Evolutionary conservation across 495 filamentous ascomycete genomes (phyloP).

Genomic region (Pseudoneurospora amorphoporcata): DNA sequence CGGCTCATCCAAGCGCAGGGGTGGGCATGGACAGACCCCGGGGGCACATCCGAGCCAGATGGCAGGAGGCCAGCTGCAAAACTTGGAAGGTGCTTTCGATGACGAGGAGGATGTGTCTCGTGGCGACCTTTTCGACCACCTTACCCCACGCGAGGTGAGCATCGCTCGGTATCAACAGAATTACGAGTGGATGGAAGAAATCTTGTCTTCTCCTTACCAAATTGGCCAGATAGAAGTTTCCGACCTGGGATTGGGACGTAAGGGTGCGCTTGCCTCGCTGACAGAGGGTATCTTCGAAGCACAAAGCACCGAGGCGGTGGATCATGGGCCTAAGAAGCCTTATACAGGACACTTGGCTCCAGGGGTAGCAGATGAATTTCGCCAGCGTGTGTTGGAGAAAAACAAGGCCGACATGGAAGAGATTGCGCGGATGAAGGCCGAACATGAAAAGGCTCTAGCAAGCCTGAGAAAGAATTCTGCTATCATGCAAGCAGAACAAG

Average conservation of each 20-base stretch:
- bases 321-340: slow-evolving; percentile 33
- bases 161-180: slow-evolving; percentile 79
- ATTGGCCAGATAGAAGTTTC: slow-evolving; percentile 75
- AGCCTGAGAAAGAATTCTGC: slow-evolving; percentile 58
- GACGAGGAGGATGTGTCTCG: slow-evolving; percentile 81
- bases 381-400: slow-evolving; percentile 56
- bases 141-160: slow-evolving; percentile 82
- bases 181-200: slow-evolving; percentile 98
- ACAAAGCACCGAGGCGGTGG: slow-evolving; percentile 49
- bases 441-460: slow-evolving; percentile 63
- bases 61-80: slow-evolving; percentile 14
- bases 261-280: slow-evolving; percentile 70
- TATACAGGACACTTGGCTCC: slow-evolving; percentile 53
- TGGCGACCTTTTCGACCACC: slow-evolving; percentile 77
- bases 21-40: slow-evolving; percentile 15
- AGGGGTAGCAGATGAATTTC: slow-evolving; percentile 65
- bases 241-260: slow-evolving; percentile 77
- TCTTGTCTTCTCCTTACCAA: slow-evolving; percentile 78
- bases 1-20: slow-evolving; percentile 36
- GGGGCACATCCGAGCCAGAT: slow-evolving; percentile 16
- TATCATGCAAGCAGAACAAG: slow-evolving; percentile 54
- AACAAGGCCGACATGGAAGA: slow-evolving; percentile 59
- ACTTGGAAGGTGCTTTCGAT: slow-evolving; percentile 50
- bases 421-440: slow-evolving; percentile 68
- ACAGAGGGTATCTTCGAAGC: slow-evolving; percentile 65